Percentiles rank a stretch among this genome's conserved stretches.
Conservation (phyloP, 257 asterid species). For the Mitragyna speciosa region DNA sequence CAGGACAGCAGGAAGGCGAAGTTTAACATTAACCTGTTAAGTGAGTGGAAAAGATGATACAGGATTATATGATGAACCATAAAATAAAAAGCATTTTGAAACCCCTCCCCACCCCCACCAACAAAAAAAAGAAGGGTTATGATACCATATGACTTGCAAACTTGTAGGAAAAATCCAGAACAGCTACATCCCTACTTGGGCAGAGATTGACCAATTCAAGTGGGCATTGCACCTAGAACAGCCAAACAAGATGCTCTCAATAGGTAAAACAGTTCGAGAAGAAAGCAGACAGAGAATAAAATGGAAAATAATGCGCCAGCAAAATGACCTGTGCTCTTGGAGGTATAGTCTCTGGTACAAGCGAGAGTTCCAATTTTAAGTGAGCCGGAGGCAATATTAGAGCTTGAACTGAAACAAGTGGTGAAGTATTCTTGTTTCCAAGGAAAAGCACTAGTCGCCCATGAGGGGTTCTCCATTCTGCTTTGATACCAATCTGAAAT, state of each 20-base stretch:
- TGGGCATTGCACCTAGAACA: constrained; percentile 86
- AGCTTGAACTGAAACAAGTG: constrained; percentile 80
- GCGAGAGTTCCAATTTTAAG: constrained; percentile 71
- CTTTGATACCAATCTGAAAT: constrained; percentile 87
- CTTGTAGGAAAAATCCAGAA: constrained; percentile 81
- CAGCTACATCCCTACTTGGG: constrained; percentile 92
- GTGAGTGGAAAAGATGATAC: neutral
- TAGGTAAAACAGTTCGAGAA: neutral
- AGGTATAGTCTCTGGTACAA: constrained; percentile 91
- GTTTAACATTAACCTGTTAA: constrained; percentile 88
- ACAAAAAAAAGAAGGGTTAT: neutral
- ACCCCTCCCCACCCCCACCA: neutral
- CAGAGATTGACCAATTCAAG: constrained; percentile 80
- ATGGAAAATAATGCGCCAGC: neutral
- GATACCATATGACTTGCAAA: constrained; percentile 71
- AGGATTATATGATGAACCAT: neutral
- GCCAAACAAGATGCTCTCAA: neutral
- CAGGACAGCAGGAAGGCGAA: constrained; percentile 85
- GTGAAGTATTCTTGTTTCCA: constrained; percentile 82
- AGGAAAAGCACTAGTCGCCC: constrained; percentile 89
- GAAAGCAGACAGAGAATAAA: neutral
- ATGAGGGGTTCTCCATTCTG: constrained; percentile 87
- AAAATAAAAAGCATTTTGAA: neutral
- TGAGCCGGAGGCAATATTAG: constrained; percentile 74
- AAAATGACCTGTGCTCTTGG: constrained; percentile 87